These are phyloP conservation scores for Stemphylium vesicarium DNA, from an alignment of 2,329 filamentous ascomycete genomes.

Conservation along the genomic window DNA sequence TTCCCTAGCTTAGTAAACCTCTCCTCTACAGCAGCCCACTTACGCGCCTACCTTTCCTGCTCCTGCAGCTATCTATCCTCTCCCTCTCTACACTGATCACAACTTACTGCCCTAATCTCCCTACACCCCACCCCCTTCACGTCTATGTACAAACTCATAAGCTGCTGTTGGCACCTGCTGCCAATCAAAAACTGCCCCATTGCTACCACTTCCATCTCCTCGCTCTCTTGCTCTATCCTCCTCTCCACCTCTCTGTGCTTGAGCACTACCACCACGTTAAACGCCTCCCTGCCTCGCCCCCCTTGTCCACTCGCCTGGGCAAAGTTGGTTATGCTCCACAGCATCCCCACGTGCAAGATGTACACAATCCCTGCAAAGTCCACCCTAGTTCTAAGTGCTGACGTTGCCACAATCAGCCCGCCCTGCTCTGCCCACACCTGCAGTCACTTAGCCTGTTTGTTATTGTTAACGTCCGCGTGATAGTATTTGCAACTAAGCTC, in stretches of 20 bases:
- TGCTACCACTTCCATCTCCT: background rate
- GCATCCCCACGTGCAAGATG: conserved; percentile 15
- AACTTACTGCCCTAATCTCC: background rate
- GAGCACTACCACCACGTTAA: conserved; percentile 6
- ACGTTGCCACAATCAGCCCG: conserved; percentile 28
- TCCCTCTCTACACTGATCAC: background rate
- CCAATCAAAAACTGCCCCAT: background rate
- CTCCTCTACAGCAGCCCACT: background rate
- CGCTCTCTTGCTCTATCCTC: background rate
- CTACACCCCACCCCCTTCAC: background rate
- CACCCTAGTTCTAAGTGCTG: conserved; percentile 23
- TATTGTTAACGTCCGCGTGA: conserved; percentile 12
- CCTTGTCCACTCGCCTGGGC: conserved; percentile 10
- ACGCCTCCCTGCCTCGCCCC: background rate
- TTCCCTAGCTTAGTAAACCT: background rate
- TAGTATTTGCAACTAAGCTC: conserved; percentile 18
- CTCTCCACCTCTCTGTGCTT: background rate
- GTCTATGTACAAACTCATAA: background rate
- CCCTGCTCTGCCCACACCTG: conserved; percentile 9
- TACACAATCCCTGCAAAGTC: conserved; percentile 24
- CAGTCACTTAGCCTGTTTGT: conserved; percentile 13
- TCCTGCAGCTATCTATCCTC: background rate
- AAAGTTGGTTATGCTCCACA: conserved; percentile 19
- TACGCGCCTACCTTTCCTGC: background rate
- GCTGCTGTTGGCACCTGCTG: background rate